phyloP scores from a whole-genome alignment of 768 basidiomycete species.

The Serendipita sp. region DNA sequence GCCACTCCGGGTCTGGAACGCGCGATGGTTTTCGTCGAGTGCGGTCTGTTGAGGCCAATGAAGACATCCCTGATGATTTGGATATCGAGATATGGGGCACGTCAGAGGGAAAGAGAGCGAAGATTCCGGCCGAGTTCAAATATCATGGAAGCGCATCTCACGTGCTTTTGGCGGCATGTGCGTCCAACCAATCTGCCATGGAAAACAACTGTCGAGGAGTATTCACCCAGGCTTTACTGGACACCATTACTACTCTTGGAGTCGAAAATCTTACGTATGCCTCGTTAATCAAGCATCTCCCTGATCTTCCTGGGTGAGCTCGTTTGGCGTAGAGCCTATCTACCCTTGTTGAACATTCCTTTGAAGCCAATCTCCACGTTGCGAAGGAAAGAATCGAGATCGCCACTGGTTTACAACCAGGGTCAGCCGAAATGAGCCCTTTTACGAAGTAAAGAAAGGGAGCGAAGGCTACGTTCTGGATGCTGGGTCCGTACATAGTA shows the following conservation, averaged over 20 bases:
- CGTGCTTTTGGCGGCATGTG: slow-evolving; percentile 41
- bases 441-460: slow-evolving; percentile 19
- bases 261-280: slow-evolving; percentile 38
- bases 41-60: neutral
- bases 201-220: slow-evolving; percentile 49
- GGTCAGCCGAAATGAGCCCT: slow-evolving; percentile 37
- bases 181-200: slow-evolving; percentile 34
- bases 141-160: slow-evolving; percentile 30
- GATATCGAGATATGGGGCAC: slow-evolving; percentile 37
- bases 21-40: slow-evolving; percentile 10
- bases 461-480: slow-evolving; percentile 33
- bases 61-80: slow-evolving; percentile 22
- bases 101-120: slow-evolving; percentile 17
- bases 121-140: slow-evolving; percentile 27
- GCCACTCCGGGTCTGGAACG: slow-evolving; percentile 32
- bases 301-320: neutral
- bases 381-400: slow-evolving; percentile 31
- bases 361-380: slow-evolving; percentile 33
- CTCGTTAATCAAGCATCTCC: slow-evolving; percentile 22
- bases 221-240: slow-evolving; percentile 40
- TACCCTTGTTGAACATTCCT: slow-evolving; percentile 14
- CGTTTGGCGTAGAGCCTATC: neutral
- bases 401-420: slow-evolving; percentile 35
- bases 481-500: slow-evolving; percentile 44
- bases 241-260: slow-evolving; percentile 27